Conservation (phyloP, 2,329 filamentous ascomycete species). For the Huntiella savannae region DNA sequence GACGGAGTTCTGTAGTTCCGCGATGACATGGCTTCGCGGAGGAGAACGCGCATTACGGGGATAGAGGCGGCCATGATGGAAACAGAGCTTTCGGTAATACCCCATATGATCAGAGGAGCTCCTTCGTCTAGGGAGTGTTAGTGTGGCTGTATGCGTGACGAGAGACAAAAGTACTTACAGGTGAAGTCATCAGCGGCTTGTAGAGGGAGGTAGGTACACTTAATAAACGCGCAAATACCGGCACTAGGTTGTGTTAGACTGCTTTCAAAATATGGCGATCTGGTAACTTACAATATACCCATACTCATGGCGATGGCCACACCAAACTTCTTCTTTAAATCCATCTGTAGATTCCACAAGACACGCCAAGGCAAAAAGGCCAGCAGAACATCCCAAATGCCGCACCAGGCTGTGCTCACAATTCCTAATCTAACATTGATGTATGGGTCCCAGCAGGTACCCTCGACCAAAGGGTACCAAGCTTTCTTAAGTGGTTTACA, state of each 20-base stretch:
- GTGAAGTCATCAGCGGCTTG: conserved; percentile 7
- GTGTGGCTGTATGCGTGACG: neutral
- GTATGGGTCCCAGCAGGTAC: conserved; percentile 14
- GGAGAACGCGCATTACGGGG: conserved; percentile 10
- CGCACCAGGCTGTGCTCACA: conserved; percentile 11
- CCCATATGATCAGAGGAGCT: conserved; percentile 12
- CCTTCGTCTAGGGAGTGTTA: conserved; percentile 3
- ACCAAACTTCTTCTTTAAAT: conserved; percentile 15
- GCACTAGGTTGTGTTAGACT: neutral
- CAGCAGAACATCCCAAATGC: conserved; percentile 13
- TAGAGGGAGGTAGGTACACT: conserved; percentile 1
- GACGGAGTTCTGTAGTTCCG: conserved; percentile 1
- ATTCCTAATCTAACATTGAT: conserved; percentile 8
- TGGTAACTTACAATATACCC: conserved; percentile 15
- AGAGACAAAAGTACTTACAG: neutral
- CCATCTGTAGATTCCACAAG: conserved; percentile 16
- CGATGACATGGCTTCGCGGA: conserved; percentile 11
- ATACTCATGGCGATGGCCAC: conserved; percentile 15
- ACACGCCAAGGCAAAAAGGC: conserved; percentile 15
- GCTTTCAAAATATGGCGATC: neutral
- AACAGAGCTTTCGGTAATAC: conserved; percentile 10
- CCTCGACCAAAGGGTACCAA: conserved; percentile 13
- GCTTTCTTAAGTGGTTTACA: conserved; percentile 15
- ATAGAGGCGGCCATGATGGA: conserved; percentile 13
- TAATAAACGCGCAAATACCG: conserved; percentile 8